Conservation (phyloP, 495 filamentous ascomycete genomes). For the Xylaria flabelliformis region DNA sequence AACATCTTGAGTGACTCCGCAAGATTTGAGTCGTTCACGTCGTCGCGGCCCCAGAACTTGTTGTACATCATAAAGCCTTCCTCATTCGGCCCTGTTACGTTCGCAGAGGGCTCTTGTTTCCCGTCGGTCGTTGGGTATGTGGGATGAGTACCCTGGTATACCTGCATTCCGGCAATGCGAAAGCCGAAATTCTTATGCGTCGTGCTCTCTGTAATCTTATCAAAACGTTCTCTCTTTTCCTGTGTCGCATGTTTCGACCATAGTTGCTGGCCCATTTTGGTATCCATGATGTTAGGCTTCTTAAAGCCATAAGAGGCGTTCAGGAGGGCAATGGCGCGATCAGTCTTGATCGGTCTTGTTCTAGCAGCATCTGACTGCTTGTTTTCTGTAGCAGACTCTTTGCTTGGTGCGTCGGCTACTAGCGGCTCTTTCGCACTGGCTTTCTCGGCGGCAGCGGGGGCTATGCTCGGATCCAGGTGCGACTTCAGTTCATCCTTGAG, state of each 20-base stretch:
- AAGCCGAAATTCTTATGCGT: slow-evolving; percentile 84
- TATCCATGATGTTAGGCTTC: slow-evolving; percentile 90
- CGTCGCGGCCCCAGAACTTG: slow-evolving; percentile 80
- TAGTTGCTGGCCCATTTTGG: slow-evolving; percentile 85
- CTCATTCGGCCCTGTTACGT: slow-evolving; percentile 52
- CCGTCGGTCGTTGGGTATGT: slow-evolving; percentile 5
- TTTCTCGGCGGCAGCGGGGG: slow-evolving; percentile 28
- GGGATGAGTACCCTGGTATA: slow-evolving; percentile 68
- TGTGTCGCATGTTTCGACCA: slow-evolving; percentile 84
- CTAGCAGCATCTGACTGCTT: slow-evolving; percentile 49
- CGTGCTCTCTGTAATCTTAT: slow-evolving; percentile 77
- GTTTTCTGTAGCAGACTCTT: slow-evolving; percentile 33
- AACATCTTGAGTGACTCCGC: slow-evolving; percentile 77
- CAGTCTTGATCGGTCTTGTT: slow-evolving; percentile 68
- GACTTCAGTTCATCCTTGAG: slow-evolving; percentile 49
- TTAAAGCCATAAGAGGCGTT: slow-evolving; percentile 84
- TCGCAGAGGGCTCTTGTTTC: slow-evolving; percentile 36
- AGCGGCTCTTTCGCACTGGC: slow-evolving; percentile 33
- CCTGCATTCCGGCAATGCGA: slow-evolving; percentile 92
- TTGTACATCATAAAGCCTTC: slow-evolving; percentile 75
- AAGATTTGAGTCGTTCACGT: slow-evolving; percentile 73
- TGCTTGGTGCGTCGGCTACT: slow-evolving; percentile 31
- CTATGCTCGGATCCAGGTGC: slow-evolving; percentile 33
- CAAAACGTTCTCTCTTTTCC: slow-evolving; percentile 79
- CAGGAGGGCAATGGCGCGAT: slow-evolving; percentile 81